These are phyloP conservation scores for Friedmanniomyces endolithicus DNA, from an alignment of 495 filamentous ascomycete genomes.

Conservation along the genomic window DNA sequence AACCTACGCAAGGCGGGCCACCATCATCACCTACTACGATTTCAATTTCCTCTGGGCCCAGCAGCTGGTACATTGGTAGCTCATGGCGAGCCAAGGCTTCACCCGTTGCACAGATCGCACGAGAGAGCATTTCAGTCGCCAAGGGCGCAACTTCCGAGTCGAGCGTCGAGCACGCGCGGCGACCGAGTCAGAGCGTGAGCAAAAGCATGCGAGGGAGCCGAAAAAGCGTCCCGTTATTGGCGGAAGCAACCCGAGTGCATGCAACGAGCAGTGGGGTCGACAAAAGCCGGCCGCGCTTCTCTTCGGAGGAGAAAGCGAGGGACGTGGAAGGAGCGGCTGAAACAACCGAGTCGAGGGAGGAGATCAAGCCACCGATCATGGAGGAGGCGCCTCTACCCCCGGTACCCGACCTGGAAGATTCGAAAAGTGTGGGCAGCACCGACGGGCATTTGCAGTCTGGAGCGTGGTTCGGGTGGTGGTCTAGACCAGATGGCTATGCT, in stretches of 20 bases:
- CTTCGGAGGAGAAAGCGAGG: slow-evolving; percentile 7
- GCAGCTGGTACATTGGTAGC: slow-evolving; percentile 25
- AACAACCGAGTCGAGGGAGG: slow-evolving; percentile 2
- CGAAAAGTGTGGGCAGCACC: neutral
- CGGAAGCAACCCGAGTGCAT: slow-evolving; percentile 28
- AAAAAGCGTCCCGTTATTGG: slow-evolving; percentile 26
- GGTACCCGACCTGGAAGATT: slow-evolving; percentile 3
- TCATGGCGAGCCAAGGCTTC: slow-evolving; percentile 30
- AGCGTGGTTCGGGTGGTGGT: slow-evolving; percentile 33
- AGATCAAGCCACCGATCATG: neutral
- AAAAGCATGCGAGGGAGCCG: slow-evolving; percentile 26
- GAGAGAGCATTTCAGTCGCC: slow-evolving; percentile 28
- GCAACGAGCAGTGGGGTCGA: slow-evolving; percentile 17
- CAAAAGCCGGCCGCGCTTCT: slow-evolving; percentile 9
- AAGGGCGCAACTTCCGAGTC: slow-evolving; percentile 26
- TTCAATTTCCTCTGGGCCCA: neutral
- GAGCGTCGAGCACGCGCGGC: slow-evolving; percentile 10
- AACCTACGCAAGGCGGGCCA: neutral
- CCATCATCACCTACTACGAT: neutral
- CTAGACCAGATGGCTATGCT: slow-evolving; percentile 28
- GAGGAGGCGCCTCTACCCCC: slow-evolving; percentile 15
- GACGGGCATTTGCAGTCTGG: neutral
- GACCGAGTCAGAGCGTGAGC: slow-evolving; percentile 15
- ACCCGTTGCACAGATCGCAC: slow-evolving; percentile 24
- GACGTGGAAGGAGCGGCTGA: slow-evolving; percentile 1